A percentile compares a stretch with the other conserved stretches of the same genome.
Conservation (phyloP, 768 basidiomycete species). For the Pleurotus platypus region DNA sequence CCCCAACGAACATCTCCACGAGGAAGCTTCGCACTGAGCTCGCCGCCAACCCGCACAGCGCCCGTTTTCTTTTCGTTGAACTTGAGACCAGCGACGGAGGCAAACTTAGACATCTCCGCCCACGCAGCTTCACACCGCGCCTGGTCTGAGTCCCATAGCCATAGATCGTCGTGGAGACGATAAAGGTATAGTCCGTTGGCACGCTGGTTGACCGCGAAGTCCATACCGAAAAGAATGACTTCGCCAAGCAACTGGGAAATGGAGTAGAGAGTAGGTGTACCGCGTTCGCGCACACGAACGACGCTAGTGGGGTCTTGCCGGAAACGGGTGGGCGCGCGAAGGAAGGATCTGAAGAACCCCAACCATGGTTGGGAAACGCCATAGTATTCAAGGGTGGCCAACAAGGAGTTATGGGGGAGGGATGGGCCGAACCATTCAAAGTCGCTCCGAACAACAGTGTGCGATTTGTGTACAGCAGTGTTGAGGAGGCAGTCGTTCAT, state of each 20-base stretch:
- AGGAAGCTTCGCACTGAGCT: slow-evolving; percentile 19
- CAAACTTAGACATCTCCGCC: slow-evolving; percentile 39
- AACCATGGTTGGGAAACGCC: slow-evolving; percentile 34
- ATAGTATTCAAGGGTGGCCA: slow-evolving; percentile 33
- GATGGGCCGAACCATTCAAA: slow-evolving; percentile 42
- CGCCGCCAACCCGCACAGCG: slow-evolving; percentile 28
- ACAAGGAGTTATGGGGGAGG: slow-evolving; percentile 37
- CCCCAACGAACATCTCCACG: slow-evolving; percentile 36
- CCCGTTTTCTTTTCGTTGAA: slow-evolving; percentile 42
- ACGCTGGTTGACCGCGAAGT: slow-evolving; percentile 42
- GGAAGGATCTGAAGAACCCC: slow-evolving; percentile 28
- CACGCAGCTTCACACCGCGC: slow-evolving; percentile 31
- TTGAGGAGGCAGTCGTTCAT: slow-evolving; percentile 38
- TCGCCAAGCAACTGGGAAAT: slow-evolving; percentile 40
- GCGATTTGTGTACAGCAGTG: slow-evolving; percentile 26
- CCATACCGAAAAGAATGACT: slow-evolving; percentile 39
- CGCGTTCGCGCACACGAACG: slow-evolving; percentile 32
- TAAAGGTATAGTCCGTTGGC: slow-evolving; percentile 40
- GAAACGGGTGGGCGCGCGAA: slow-evolving; percentile 30
- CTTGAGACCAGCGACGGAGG: slow-evolving; percentile 33
- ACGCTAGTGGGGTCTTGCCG: slow-evolving; percentile 21
- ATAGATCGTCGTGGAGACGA: slow-evolving; percentile 44
- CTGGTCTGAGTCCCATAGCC: slow-evolving; percentile 36
- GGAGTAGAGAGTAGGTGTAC: slow-evolving; percentile 39
- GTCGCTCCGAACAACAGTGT: slow-evolving; percentile 35